Evolutionary conservation across 2,329 filamentous ascomycete genomes (phyloP), one percentile per base, ranked within the genome.

Genomic region (Rhinocladiella mackenziei): DNA sequence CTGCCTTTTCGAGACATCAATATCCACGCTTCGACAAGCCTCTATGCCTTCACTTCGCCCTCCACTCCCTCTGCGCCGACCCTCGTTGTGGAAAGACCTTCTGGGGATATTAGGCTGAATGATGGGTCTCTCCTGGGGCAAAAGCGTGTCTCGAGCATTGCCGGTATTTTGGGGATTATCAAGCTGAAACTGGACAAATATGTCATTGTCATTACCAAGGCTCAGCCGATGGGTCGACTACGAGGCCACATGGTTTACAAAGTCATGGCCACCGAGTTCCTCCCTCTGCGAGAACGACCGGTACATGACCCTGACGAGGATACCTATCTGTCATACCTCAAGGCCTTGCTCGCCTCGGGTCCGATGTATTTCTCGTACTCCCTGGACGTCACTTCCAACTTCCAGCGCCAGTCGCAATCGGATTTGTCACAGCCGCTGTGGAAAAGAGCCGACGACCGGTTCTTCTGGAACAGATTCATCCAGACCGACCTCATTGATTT

Each of bases 331-430:
- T 69, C 74, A 37, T 75, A 97, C 41, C 78, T 98, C 57, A 89
- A 89, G 66, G 80, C 77, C 35, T 81, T 92, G 51, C 77, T 98
- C 57, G 84, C 85, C 64, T 82, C 79, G 9, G 86, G 86, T 0
- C 88, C 91, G 6, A 89, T 97, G 83, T 97, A 94, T 76, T 98
- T 96, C 62, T 97, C 92, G 45, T 98, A 98, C 72, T 91, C 89
- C 6, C 80, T 94, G 64, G 92, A 98, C 67, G 77, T 98, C 54
- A 98, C 92, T 57, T 98, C 94, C 73, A 89, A 81, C 63, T 95
- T 97, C 71, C 92, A 98, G 70, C 82, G 92, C 53, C 92, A 97
- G 64, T 82, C 89, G 3, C 81, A 89, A 56, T 73, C 80, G 54
- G 81, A 94, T 63, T 69, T 72, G 43, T 77, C 77, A 11, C 72